A percentile compares a stretch with the other conserved stretches of the same genome.
phyloP scores from a whole-genome alignment of 768 basidiomycete species.

The Russula abietina region DNA sequence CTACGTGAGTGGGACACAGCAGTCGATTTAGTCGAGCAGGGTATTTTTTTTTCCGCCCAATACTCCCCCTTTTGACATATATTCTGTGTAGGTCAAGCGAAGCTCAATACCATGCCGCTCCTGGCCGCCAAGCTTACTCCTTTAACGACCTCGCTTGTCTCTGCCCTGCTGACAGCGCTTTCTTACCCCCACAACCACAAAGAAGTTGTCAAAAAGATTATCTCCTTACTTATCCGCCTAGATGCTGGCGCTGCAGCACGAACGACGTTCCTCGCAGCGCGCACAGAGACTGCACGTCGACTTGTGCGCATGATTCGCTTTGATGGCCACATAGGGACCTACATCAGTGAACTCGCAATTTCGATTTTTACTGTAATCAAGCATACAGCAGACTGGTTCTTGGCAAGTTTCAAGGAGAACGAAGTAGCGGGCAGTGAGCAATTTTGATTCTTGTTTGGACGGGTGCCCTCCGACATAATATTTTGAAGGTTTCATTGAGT shows the following conservation, averaged over 20 bases:
- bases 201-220: conserved; percentile 60
- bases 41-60: conserved; percentile 35
- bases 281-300: conserved; percentile 64
- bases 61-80: neutral
- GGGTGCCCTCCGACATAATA: neutral
- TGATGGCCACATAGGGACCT: conserved; percentile 81
- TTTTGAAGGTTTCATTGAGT: conserved; percentile 78
- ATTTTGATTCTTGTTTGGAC: neutral
- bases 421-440: conserved; percentile 83
- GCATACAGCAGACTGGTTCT: conserved; percentile 97
- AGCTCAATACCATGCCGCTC: conserved; percentile 48
- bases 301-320: conserved; percentile 85
- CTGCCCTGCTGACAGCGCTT: conserved; percentile 68
- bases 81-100: conserved; percentile 47
- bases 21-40: conserved; percentile 77
- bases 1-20: conserved; percentile 85
- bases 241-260: conserved; percentile 74
- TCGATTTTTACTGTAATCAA: conserved; percentile 93
- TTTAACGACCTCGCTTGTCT: conserved; percentile 60
- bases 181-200: conserved; percentile 73
- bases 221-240: conserved; percentile 67
- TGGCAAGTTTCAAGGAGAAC: conserved; percentile 93
- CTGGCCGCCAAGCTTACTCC: conserved; percentile 55
- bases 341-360: conserved; percentile 80
- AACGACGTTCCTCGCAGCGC: conserved; percentile 73